Percentiles rank a stretch among this genome's conserved stretches.
These are phyloP conservation scores for Zasmidium cellare DNA, from an alignment of 2,329 filamentous ascomycete genomes.

Conservation along the genomic window DNA sequence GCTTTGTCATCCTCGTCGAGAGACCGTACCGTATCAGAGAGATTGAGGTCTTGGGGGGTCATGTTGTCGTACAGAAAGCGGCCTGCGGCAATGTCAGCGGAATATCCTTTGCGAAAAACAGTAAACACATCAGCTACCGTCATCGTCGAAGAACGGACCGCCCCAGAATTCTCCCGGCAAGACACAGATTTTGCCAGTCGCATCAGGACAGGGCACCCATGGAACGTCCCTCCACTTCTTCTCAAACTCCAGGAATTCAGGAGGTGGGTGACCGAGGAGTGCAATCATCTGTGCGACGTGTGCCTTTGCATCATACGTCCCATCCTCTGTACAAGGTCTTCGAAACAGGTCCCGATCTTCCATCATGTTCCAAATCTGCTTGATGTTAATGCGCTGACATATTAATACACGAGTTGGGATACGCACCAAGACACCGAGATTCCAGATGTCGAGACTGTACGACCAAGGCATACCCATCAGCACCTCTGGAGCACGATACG, in stretches of 20 bases:
- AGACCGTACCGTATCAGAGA: not conserved
- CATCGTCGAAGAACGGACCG: too few relatives aligned
- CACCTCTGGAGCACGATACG: conserved; percentile 2
- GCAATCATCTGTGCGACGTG: conserved; percentile 20
- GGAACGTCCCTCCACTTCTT: not conserved
- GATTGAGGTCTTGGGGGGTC: conserved; percentile 10
- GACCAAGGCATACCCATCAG: not conserved
- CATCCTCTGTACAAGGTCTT: not conserved
- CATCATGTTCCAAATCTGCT: conserved; percentile 8
- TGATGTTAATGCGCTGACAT: too few relatives aligned
- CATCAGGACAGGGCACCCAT: too few relatives aligned
- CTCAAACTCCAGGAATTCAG: conserved; percentile 13
- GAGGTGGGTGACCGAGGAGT: conserved; percentile 22
- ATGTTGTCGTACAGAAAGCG: not conserved
- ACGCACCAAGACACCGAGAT: conserved; percentile 8
- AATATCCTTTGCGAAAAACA: too few relatives aligned
- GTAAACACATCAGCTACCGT: too few relatives aligned
- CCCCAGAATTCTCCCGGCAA: too few relatives aligned
- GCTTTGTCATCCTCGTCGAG: conserved; percentile 33
- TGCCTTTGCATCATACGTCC: not conserved
- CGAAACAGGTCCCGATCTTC: conserved; percentile 23
- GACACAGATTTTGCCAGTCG: too few relatives aligned
- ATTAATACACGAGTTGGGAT: too few relatives aligned
- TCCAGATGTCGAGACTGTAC: conserved; percentile 6
- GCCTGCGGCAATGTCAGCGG: too few relatives aligned